Evolutionary conservation across 2,329 filamentous ascomycete species (phyloP), one percentile per base, ranked within the genome.

Genomic region (Septoria linicola): DNA sequence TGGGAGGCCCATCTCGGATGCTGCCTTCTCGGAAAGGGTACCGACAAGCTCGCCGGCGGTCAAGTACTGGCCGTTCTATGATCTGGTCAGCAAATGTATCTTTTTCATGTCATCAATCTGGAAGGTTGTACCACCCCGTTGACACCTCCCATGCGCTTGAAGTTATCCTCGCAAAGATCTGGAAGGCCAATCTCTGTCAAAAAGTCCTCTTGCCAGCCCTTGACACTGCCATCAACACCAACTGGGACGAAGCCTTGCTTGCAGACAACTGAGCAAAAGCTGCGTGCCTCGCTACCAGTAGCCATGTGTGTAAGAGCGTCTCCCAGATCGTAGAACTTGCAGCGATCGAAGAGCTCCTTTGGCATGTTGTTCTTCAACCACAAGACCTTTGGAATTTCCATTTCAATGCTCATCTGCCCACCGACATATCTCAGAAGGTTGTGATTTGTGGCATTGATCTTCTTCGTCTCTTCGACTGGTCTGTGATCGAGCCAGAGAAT

Each of bases 361-460:
- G 93, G 87, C 93, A 99, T 97, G 73, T 97, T 82, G 72, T 96
- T 96, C 80, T 97, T 97, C 67, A 99, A 80, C 93, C 93, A 99
- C 51, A 97, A 79, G 1, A 96, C 89, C 75, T 99, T 99, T 58
- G 93, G 93, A 49, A 99, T 95, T 71, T 99, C 93, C 93, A 99
- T 99, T 77, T 99, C 93, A 59, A 96, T 92, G 69, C 89, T 96
- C 93, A 99, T 99, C 69, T 87, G 92, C 58, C 93, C 93, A 62
- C 93, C 93, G 14, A 99, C 93, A 68, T 99, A 99, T 66, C 90
- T 87, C 53, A 99, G 82, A 47, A 99, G 78, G 70, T 95, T 93
- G 76, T 99, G 93, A 46, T 85, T 80, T 2, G 93, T 97, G 48
- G 83, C 83, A 70, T 99, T 99, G 75, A 99, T 95, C 73, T 88